A percentile compares a stretch with the other conserved stretches of the same genome.
These are phyloP conservation scores for Quercus berberidifolia DNA, from an alignment of 306 rosid genomes.

Conservation along the genomic window DNA sequence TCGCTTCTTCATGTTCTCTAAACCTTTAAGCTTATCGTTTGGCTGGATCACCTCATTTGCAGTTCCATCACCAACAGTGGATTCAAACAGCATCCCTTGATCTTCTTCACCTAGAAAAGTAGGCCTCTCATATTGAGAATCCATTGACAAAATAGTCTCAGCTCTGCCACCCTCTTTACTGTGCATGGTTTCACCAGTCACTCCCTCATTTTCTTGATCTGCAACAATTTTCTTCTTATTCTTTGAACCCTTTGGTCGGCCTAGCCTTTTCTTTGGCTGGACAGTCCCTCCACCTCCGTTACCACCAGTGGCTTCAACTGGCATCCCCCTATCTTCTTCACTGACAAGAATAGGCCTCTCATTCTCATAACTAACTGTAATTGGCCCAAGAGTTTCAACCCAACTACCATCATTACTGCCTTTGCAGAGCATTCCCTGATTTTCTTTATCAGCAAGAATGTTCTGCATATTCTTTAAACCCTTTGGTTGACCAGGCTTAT, in stretches of 20 bases:
- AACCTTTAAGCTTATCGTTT: background rate
- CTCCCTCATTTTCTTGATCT: background rate
- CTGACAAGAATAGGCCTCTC: conserved; percentile 18
- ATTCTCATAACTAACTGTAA: conserved; percentile 6
- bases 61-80: conserved; percentile 9
- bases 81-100: conserved; percentile 4
- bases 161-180: background rate
- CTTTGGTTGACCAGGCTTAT: conserved; percentile 15
- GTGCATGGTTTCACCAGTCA: background rate
- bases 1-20: background rate
- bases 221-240: conserved; percentile 18
- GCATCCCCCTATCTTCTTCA: conserved; percentile 13
- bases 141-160: background rate
- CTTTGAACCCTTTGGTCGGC: conserved; percentile 41
- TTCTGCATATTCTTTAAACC: conserved; percentile 18
- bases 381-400: background rate
- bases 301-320: conserved; percentile 7
- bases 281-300: conserved; percentile 11
- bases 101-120: conserved; percentile 11
- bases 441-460: background rate
- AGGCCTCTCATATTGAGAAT: background rate
- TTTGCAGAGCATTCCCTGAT: background rate
- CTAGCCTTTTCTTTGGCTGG: conserved; percentile 19
- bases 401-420: background rate
- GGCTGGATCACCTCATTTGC: conserved; percentile 8